Conservation (phyloP, 805 yeast species). For the Saccharomycopsis sp. region DNA sequence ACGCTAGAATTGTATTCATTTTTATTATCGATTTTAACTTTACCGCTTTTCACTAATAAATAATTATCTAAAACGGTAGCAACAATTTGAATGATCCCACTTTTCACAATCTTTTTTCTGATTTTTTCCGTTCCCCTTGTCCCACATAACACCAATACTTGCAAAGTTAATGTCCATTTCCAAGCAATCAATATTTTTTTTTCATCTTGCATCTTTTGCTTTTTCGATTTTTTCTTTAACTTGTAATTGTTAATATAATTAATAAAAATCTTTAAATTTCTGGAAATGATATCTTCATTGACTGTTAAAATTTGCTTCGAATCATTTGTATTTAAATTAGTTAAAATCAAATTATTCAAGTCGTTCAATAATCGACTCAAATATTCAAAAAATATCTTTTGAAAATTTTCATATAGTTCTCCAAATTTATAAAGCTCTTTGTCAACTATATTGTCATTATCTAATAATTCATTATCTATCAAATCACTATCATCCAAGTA, state of each 20-base stretch:
- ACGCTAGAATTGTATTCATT: background rate
- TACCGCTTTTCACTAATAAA: constrained; percentile 26
- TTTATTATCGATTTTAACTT: constrained; percentile 1
- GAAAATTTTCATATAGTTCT: constrained; percentile 2
- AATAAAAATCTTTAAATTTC: constrained; percentile 1
- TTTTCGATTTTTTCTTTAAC: constrained; percentile 3
- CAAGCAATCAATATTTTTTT: constrained; percentile 57
- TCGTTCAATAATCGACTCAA: constrained; percentile 8
- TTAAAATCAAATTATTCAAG: no score
- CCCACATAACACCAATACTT: constrained; percentile 83
- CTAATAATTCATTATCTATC: background rate
- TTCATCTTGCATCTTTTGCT: constrained; percentile 23
- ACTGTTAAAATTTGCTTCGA: no score
- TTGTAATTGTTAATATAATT: constrained; percentile 7
- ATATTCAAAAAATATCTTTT: constrained; percentile 5
- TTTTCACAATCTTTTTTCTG: constrained; percentile 76
- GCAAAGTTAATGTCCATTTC: constrained; percentile 96
- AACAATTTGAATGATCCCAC: constrained; percentile 83
- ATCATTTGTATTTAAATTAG: no score
- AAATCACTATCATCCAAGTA: constrained; percentile 25
- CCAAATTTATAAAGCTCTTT: background rate
- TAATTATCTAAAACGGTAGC: constrained; percentile 91
- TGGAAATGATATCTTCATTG: no score
- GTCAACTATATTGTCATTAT: background rate
- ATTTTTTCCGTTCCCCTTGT: constrained; percentile 87